Evolutionary conservation across 2,329 filamentous ascomycete genomes (phyloP).

Genomic region (Drechslera avenae): DNA sequence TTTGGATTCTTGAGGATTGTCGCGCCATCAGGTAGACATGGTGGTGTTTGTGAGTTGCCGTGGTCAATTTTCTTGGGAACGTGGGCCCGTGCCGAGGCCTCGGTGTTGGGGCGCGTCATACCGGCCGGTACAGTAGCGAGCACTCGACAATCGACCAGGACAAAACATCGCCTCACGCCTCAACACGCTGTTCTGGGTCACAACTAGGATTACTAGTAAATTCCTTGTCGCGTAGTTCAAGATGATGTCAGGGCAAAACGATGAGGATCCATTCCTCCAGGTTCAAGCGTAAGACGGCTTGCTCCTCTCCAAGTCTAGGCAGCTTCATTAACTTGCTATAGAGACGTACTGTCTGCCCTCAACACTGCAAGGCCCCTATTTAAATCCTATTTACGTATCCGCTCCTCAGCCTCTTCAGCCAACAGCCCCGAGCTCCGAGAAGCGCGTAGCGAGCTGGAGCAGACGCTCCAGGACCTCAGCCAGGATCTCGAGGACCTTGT

Average conservation of each 20-base stretch:
- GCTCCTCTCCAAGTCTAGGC: conserved; percentile 3
- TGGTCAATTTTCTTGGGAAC: conserved; percentile 21
- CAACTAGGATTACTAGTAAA: background rate
- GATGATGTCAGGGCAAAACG: conserved; percentile 47
- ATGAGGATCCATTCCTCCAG: conserved; percentile 57
- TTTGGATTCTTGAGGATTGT: background rate
- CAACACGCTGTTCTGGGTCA: conserved; percentile 9
- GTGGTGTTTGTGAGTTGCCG: conserved; percentile 20
- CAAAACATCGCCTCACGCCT: background rate
- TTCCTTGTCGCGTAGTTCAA: conserved; percentile 18
- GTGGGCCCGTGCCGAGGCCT: conserved; percentile 21
- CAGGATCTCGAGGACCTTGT: conserved; percentile 89
- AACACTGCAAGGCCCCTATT: conserved; percentile 83
- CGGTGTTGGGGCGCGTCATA: conserved; percentile 14
- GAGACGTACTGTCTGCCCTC: conserved; percentile 86
- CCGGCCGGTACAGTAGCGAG: conserved; percentile 9
- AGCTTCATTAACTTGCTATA: conserved; percentile 50
- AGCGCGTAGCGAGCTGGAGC: conserved; percentile 75
- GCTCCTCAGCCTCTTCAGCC: conserved; percentile 74
- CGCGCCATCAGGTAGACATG: conserved; percentile 11
- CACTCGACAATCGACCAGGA: conserved; percentile 8
- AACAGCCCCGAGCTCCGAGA: conserved; percentile 68
- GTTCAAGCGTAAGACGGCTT: conserved; percentile 51
- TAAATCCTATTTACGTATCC: conserved; percentile 93
- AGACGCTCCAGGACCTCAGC: conserved; percentile 72